Conservation (phyloP, 2,329 filamentous ascomycete genomes). For the Thelonectria discophora region DNA sequence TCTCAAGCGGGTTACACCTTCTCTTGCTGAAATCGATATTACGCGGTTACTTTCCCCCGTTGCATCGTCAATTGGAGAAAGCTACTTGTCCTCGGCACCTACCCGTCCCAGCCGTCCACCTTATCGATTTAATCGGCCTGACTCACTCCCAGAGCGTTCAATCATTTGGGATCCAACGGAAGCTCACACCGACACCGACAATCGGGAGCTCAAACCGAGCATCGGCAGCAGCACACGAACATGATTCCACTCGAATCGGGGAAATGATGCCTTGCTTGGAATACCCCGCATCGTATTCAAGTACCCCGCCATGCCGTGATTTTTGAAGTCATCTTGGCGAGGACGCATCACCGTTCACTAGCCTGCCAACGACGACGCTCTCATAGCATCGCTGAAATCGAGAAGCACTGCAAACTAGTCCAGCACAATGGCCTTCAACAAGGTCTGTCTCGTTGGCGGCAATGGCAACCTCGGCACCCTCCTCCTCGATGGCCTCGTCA, state of each 20-base stretch:
- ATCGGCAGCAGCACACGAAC: conserved; percentile 7
- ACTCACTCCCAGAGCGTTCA: too few species aligned
- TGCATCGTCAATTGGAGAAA: background rate
- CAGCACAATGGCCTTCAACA: conserved; percentile 40
- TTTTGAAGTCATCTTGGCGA: background rate
- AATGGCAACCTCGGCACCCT: conserved; percentile 53
- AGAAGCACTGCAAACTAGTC: too few species aligned
- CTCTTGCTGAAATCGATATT: too few species aligned
- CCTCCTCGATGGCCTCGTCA: conserved; percentile 50
- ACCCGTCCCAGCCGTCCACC: background rate
- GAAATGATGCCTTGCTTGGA: background rate
- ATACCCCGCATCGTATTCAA: conserved; percentile 8
- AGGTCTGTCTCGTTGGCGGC: conserved; percentile 48
- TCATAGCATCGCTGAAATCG: too few species aligned
- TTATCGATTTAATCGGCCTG: too few species aligned
- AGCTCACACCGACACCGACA: conserved; percentile 15
- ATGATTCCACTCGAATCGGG: conserved; percentile 2
- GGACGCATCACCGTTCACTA: background rate
- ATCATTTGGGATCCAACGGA: background rate
- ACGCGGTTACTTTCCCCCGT: conserved; percentile 1
- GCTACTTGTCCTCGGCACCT: background rate
- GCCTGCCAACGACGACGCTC: too few species aligned
- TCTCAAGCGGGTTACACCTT: too few species aligned
- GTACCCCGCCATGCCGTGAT: conserved; percentile 7
- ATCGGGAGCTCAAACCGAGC: too few species aligned